Conservation (phyloP, 352 stramenopile genomes). For the Pythium biforme region DNA sequence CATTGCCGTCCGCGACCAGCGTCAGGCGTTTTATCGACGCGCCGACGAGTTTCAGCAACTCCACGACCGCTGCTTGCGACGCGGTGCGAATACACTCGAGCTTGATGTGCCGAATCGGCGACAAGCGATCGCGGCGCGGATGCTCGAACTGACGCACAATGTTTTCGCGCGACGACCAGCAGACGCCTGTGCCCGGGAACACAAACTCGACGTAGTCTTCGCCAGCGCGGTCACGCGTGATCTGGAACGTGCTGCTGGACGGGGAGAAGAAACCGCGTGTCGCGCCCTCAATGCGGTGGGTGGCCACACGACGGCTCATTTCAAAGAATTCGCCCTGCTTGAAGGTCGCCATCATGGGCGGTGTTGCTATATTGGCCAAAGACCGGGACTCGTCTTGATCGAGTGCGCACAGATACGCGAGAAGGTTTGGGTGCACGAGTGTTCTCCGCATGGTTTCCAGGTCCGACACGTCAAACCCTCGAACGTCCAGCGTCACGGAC, state of each 20-base stretch:
- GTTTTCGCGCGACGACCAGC: not conserved
- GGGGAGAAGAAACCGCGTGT: not conserved
- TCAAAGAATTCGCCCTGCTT: no score
- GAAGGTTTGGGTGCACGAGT: not conserved
- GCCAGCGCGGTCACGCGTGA: not conserved
- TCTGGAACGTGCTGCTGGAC: not conserved
- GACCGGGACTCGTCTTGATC: not conserved
- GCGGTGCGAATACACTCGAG: no score
- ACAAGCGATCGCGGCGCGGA: no score
- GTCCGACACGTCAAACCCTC: not conserved
- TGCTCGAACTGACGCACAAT: no score
- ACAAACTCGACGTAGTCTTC: conserved; percentile 12
- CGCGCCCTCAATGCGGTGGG: not conserved
- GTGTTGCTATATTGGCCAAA: no score
- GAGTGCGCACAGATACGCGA: not conserved
- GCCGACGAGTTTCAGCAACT: no score
- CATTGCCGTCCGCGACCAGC: no score
- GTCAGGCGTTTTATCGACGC: no score
- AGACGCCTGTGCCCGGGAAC: not conserved
- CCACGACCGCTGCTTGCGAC: no score
- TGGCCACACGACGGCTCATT: no score
- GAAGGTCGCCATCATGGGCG: no score
- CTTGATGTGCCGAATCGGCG: no score
- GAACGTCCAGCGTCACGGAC: not conserved
- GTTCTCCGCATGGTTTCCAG: not conserved